These are phyloP conservation scores for Cornus kousa DNA, from an alignment of 148 eudicot species.

Conservation along the genomic window DNA sequence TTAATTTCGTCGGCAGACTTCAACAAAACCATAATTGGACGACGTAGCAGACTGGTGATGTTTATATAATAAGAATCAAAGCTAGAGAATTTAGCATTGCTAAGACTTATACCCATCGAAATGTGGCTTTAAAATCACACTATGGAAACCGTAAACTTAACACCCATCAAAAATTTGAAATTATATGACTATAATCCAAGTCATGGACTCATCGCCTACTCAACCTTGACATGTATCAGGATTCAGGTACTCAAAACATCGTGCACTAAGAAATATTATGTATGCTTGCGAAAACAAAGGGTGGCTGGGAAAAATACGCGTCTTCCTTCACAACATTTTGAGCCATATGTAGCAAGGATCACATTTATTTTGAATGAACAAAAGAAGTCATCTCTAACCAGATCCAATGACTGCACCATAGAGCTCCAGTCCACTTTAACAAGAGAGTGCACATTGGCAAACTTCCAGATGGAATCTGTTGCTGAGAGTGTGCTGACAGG, in stretches of 20 bases:
- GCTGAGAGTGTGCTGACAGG: background rate
- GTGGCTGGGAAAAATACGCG: too few relatives aligned
- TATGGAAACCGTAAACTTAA: too few relatives aligned
- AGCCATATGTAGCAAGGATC: background rate
- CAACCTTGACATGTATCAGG: background rate
- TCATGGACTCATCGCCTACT: background rate
- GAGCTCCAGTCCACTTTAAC: background rate
- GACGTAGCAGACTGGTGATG: background rate
- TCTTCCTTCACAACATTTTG: too few relatives aligned
- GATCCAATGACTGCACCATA: background rate
- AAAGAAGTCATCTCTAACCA: constrained; percentile 4
- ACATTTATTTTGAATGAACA: background rate
- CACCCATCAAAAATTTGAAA: background rate
- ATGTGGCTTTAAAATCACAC: background rate
- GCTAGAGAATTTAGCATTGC: background rate
- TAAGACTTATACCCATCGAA: background rate
- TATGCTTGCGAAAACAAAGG: background rate
- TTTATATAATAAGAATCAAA: background rate
- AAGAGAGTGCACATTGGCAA: background rate
- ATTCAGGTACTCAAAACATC: background rate
- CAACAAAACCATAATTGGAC: too few relatives aligned
- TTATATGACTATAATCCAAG: background rate
- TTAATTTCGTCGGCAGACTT: too few relatives aligned
- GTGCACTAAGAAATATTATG: background rate
- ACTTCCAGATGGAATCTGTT: background rate